Evolutionary conservation across 108 stramenopile genomes (phyloP).

Genomic region (Ochromonas danica): DNA sequence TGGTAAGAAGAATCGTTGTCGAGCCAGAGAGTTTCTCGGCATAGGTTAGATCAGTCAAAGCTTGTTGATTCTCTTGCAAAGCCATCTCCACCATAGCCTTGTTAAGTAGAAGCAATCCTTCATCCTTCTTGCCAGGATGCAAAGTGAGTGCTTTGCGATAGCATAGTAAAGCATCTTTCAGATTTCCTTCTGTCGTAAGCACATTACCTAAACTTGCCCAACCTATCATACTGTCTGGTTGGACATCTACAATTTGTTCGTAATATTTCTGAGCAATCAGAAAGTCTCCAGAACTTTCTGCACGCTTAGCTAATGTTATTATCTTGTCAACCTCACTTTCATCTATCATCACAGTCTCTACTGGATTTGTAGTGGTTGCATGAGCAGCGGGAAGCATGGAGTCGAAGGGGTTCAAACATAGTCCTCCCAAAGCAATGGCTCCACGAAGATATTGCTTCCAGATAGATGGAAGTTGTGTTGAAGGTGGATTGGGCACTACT

Average conservation of each 20-base stretch:
- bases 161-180: not conserved
- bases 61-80: not conserved
- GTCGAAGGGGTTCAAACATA: no score
- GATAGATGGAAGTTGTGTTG: no score
- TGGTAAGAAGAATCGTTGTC: not conserved
- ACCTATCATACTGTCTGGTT: not conserved
- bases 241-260: not conserved
- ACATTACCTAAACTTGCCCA: not conserved
- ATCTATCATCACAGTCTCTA: no score
- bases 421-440: no score
- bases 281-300: constrained; percentile 1
- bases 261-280: not conserved
- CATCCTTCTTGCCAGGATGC: not conserved
- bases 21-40: not conserved
- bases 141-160: not conserved
- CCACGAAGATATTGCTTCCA: no score
- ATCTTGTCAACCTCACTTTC: no score
- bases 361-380: no score
- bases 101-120: not conserved
- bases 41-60: not conserved
- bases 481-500: no score
- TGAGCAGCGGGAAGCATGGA: no score
- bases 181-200: not conserved
- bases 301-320: no score
- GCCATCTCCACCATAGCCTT: not conserved